Conservation (phyloP, 768 basidiomycete genomes). For the Phallus indusiatus region DNA sequence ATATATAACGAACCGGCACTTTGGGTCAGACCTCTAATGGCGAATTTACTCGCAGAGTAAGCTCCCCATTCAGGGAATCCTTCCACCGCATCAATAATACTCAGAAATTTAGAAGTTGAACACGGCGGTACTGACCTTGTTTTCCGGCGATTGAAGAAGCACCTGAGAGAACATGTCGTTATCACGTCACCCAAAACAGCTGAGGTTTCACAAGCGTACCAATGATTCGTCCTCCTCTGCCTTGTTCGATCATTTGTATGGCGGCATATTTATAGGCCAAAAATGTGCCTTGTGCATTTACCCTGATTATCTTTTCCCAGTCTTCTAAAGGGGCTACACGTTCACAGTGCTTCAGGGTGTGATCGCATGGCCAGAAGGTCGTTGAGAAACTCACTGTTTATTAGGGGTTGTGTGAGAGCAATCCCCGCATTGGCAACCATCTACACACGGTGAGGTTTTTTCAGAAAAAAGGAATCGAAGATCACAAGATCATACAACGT, state of each 20-base stretch:
- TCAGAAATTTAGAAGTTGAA: no score
- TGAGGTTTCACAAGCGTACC: slow-evolving; percentile 15
- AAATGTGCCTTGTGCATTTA: slow-evolving; percentile 29
- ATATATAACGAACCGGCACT: slow-evolving; percentile 11
- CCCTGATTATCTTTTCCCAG: slow-evolving; percentile 23
- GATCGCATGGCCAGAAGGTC: not conserved
- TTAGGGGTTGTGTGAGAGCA: not conserved
- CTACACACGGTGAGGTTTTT: not conserved
- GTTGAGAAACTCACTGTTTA: not conserved
- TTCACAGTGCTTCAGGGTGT: not conserved
- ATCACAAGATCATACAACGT: slow-evolving; percentile 20
- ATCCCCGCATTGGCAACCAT: slow-evolving; percentile 9
- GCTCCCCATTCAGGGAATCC: slow-evolving; percentile 12
- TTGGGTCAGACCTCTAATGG: slow-evolving; percentile 18
- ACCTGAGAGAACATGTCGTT: not conserved
- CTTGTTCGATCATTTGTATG: slow-evolving; percentile 11
- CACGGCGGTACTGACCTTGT: not conserved
- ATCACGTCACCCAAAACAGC: not conserved
- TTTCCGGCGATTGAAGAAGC: slow-evolving; percentile 7
- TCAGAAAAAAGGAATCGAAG: not conserved
- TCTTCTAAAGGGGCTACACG: not conserved
- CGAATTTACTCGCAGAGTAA: slow-evolving; percentile 16
- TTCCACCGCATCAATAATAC: not conserved
- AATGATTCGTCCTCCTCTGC: slow-evolving; percentile 9
- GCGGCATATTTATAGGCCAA: slow-evolving; percentile 8